Conservation (phyloP, 2,329 filamentous ascomycete species). For the Fusarium abutilonis region DNA sequence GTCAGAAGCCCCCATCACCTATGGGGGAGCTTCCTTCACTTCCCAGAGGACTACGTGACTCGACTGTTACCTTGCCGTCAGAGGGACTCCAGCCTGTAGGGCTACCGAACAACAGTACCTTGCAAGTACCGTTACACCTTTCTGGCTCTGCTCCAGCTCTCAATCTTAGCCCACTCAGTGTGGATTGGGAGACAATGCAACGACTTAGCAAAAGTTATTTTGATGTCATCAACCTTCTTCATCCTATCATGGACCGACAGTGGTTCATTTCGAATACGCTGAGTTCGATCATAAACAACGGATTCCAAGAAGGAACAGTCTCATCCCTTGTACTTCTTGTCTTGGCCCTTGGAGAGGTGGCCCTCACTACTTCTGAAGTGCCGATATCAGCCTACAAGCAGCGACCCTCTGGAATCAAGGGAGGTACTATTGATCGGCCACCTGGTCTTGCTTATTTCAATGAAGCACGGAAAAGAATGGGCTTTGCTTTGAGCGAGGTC, state of each 20-base stretch:
- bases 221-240: conserved; percentile 66
- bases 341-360: conserved; percentile 67
- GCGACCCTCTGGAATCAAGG: conserved; percentile 62
- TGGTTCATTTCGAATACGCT: conserved; percentile 61
- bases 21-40: conserved; percentile 31
- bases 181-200: conserved; percentile 62
- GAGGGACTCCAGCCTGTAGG: conserved; percentile 40
- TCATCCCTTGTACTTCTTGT: conserved; percentile 66
- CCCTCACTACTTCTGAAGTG: conserved; percentile 60
- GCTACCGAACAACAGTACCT: conserved; percentile 27
- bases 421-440: conserved; percentile 59
- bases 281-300: conserved; percentile 53
- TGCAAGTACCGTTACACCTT: conserved; percentile 39
- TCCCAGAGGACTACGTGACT: conserved; percentile 39
- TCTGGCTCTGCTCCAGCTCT: conserved; percentile 24
- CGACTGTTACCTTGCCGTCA: conserved; percentile 30
- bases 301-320: conserved; percentile 59
- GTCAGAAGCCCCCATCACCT: conserved; percentile 37
- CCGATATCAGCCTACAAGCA: conserved; percentile 58
- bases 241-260: conserved; percentile 67
- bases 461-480: conserved; percentile 68
- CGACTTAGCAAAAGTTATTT: conserved; percentile 65
- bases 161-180: conserved; percentile 31
- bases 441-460: conserved; percentile 70
- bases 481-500: conserved; percentile 64